Evolutionary conservation across 306 rosid genomes (phyloP).

Genomic region (Carpinus fangiana): DNA sequence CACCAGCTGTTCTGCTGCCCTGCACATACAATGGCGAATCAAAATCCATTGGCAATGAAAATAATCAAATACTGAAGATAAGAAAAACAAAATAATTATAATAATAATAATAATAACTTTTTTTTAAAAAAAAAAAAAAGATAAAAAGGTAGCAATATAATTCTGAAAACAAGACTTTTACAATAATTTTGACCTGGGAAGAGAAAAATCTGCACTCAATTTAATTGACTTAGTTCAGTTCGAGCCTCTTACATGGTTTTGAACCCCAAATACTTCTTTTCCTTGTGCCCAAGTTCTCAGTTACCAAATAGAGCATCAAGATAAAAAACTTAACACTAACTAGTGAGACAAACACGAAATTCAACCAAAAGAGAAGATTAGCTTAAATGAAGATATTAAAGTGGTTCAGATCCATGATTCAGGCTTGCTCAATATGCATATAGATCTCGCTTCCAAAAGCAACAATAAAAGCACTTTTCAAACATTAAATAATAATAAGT

Average conservation of each 20-base stretch:
- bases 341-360: not conserved
- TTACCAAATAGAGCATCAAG: not conserved
- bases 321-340: not conserved
- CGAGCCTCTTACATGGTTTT: not conserved
- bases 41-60: conserved; percentile 8
- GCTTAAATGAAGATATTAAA: not conserved
- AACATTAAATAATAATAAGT: not conserved
- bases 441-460: not conserved
- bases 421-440: not conserved
- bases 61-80: not conserved
- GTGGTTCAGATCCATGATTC: not conserved
- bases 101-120: too few species aligned
- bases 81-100: not conserved
- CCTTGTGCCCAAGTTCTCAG: not conserved
- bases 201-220: not conserved
- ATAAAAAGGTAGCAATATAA: not conserved
- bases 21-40: conserved; percentile 25
- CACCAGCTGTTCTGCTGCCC: conserved; percentile 92
- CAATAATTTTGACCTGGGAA: not conserved
- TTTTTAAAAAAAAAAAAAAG: not conserved
- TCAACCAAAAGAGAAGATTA: not conserved
- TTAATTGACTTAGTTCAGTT: not conserved
- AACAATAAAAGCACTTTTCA: not conserved
- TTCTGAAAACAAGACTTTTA: not conserved
- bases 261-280: not conserved